These are phyloP conservation scores for Ceriops zippeliana DNA, from an alignment of 345 rosid genomes.

Conservation along the genomic window DNA sequence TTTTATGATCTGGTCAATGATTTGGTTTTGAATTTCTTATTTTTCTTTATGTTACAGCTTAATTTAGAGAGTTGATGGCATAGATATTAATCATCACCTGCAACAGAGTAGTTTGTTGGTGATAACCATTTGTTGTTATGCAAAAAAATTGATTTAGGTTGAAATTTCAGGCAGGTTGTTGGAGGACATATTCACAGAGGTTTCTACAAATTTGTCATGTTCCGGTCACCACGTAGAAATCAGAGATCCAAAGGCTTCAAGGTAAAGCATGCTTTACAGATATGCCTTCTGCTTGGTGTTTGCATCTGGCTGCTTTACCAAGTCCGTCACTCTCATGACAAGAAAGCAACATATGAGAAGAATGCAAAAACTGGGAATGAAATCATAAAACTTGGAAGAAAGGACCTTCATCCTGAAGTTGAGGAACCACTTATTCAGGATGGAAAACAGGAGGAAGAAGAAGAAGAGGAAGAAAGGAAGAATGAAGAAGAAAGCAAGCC, in stretches of 20 bases:
- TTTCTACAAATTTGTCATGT: constrained; percentile 38
- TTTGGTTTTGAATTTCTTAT: no score
- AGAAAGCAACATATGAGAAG: constrained; percentile 44
- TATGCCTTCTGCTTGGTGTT: constrained; percentile 64
- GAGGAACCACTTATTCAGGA: constrained; percentile 33
- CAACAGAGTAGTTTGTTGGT: not conserved
- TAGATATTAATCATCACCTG: not conserved
- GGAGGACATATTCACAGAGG: not conserved
- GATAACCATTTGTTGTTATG: not conserved
- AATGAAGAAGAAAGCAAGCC: constrained; percentile 39
- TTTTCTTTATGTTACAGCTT: no score
- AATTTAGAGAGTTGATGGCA: no score
- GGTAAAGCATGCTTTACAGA: constrained; percentile 79
- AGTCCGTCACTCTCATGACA: constrained; percentile 65
- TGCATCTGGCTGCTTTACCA: constrained; percentile 92
- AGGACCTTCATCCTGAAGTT: constrained; percentile 49
- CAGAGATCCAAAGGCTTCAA: constrained; percentile 79
- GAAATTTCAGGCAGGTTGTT: constrained; percentile 18
- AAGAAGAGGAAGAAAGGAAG: constrained; percentile 32
- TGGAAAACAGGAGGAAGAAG: constrained; percentile 41
- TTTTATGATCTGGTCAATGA: no score
- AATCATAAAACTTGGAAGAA: constrained; percentile 67
- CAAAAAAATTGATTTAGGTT: not conserved
- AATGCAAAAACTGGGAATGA: constrained; percentile 35
- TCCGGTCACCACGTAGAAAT: constrained; percentile 55